Evolutionary conservation across 1,139 yeast species (phyloP), one percentile per base, ranked within the genome.

Genomic region (Candida sp.): DNA sequence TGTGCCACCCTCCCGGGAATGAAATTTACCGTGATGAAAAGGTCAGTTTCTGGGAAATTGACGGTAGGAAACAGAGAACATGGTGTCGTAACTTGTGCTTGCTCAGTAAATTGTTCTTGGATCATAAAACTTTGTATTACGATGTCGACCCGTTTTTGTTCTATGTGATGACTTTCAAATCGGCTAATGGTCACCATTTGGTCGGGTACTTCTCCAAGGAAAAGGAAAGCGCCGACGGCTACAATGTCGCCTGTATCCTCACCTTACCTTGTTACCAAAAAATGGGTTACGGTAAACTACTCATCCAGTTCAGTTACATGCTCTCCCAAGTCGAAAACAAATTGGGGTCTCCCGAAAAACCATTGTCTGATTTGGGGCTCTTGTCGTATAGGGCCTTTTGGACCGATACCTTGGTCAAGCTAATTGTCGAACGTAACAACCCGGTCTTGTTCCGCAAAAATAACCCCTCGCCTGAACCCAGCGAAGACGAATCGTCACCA

Each of bases 121-220:
- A 93, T 64, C 98, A 93, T 68, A 95, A 93, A 61, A 89, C 99
- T 0, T 75, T 93, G 38, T 95, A 91, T 64, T 93, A 91, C 63
- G 99, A 95, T 61, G 99, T 93, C 38, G 99, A 93, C 61, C 99
- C 99, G 4, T 93, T 93, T 57, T 69, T 93, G 55, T 93, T 93
- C 58, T 93, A 93, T 62, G 86, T 96, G 56, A 91, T 95, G 98
- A 90, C 98, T 0, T 77, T 82, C 48, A 78, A 88, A 49, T 95
- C 91, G 52, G 88, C 84, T 48, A 77, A 81, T 52, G 97, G 99
- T 3, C 97, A 91, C 63, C 98, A 93, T 64, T 72, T 93, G 42
- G 97, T 93, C 9, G 99, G 99, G 0, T 93, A 87, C 60, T 93
- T 93, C 58, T 91, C 98, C 2, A 93, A 93, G 56, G 99, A 93